Percentiles rank a stretch among this genome's conserved stretches.
phyloP scores from a whole-genome alignment of 768 basidiomycete genomes.

The Rhizopogon sp. region DNA sequence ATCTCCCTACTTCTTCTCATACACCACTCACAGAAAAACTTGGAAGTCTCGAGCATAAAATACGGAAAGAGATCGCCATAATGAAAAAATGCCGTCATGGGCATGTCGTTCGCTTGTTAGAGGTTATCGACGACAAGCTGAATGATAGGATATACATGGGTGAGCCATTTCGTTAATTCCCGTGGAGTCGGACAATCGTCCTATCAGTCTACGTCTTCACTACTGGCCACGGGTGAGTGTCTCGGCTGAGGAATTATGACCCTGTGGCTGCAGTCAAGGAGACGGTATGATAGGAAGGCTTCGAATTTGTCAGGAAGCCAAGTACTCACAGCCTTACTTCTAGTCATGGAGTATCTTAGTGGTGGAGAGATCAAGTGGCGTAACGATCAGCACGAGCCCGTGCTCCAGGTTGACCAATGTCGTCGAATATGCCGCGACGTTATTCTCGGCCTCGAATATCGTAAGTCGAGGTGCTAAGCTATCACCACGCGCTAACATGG shows the following conservation, averaged over 20 bases:
- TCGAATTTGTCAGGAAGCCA: constrained; percentile 3
- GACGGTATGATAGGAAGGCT: constrained; percentile 23
- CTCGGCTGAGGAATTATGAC: constrained; percentile 27
- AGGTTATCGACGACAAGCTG: constrained; percentile 92
- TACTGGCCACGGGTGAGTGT: constrained; percentile 23
- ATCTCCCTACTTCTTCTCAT: constrained; percentile 38
- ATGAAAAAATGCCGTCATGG: constrained; percentile 96
- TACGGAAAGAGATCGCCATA: constrained; percentile 92
- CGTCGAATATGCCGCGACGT: constrained; percentile 89
- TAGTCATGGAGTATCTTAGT: constrained; percentile 95
- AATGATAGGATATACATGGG: constrained; percentile 91
- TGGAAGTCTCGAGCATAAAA: constrained; percentile 74
- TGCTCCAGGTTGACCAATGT: constrained; percentile 79
- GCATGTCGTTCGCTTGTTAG: constrained; percentile 83
- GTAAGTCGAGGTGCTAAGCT: constrained; percentile 45
- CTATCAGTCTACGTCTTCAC: constrained; percentile 18
- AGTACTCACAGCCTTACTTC: constrained; percentile 15
- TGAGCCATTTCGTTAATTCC: constrained; percentile 37
- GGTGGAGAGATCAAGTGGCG: constrained; percentile 96
- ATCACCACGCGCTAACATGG: not conserved
- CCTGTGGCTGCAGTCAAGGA: constrained; percentile 28
- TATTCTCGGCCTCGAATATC: constrained; percentile 89
- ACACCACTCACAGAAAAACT: constrained; percentile 62
- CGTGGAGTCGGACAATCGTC: constrained; percentile 10
- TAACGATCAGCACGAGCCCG: constrained; percentile 55